These are phyloP conservation scores for Quercus berberidifolia DNA, from an alignment of 306 rosid species.

Conservation along the genomic window DNA sequence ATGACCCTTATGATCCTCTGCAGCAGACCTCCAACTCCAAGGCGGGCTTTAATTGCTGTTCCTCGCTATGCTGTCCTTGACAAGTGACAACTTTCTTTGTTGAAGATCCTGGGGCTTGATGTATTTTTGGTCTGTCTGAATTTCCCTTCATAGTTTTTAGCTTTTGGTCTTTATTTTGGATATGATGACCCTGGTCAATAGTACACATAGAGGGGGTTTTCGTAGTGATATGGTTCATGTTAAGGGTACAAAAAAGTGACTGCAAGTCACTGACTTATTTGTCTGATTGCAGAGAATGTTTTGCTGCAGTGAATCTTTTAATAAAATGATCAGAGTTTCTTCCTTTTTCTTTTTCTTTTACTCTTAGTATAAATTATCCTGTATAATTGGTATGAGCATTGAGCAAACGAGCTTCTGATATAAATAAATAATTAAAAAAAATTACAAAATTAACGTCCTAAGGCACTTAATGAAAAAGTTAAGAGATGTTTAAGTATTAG, in stretches of 20 bases:
- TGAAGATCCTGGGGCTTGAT: neutral
- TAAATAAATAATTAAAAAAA: neutral
- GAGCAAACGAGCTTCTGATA: neutral
- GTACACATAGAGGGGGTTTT: neutral
- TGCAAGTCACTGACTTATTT: neutral
- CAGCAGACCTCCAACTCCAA: slow-evolving; percentile 8
- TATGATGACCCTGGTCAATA: neutral
- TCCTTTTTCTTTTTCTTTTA: no score
- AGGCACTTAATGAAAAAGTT: no score
- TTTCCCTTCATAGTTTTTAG: neutral
- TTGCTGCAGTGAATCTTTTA: neutral
- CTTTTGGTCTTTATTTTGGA: neutral
- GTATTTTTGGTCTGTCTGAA: neutral
- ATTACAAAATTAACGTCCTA: no score
- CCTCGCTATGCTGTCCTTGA: slow-evolving; percentile 6
- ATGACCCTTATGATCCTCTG: slow-evolving; percentile 37
- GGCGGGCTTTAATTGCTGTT: slow-evolving; percentile 20
- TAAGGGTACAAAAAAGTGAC: neutral
- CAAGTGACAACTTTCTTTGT: neutral
- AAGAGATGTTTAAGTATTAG: no score
- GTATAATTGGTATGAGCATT: no score
- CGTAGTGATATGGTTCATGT: neutral
- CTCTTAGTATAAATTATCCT: neutral
- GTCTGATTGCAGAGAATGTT: neutral
- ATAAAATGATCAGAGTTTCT: neutral